phyloP scores from a whole-genome alignment of 495 filamentous ascomycete genomes.

The Aspergillus ostianus region DNA sequence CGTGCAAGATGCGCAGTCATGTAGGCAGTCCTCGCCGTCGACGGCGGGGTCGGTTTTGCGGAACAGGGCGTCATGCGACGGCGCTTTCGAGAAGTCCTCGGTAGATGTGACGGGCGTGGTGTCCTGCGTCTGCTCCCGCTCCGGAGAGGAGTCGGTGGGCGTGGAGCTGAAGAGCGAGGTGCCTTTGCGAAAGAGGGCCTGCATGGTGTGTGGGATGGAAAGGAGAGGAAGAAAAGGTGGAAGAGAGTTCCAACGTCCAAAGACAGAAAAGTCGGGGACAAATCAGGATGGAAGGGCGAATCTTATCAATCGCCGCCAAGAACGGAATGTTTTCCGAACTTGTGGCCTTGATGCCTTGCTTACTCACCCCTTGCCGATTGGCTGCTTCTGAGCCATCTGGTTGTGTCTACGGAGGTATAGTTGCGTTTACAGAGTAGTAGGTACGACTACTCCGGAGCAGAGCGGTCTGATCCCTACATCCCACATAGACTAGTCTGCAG shows the following conservation, averaged over 20 bases:
- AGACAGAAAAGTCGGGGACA: conserved; percentile 2
- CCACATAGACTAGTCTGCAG: too few relatives aligned
- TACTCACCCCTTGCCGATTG: background rate
- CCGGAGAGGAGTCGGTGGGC: conserved; percentile 23
- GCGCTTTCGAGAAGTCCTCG: conserved; percentile 40
- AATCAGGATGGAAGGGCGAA: conserved; percentile 3
- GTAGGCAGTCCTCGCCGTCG: conserved; percentile 88
- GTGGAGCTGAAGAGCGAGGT: conserved; percentile 37
- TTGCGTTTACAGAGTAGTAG: background rate
- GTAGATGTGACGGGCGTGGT: conserved; percentile 23
- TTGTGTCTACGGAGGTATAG: too few relatives aligned
- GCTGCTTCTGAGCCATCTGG: too few relatives aligned
- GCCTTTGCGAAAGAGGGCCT: conserved; percentile 37
- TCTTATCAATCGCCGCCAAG: conserved; percentile 24
- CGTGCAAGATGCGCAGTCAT: conserved; percentile 83
- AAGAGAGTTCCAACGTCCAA: too few relatives aligned
- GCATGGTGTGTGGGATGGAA: conserved; percentile 26
- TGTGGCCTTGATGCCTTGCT: background rate
- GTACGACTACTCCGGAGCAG: too few relatives aligned
- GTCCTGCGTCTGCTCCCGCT: conserved; percentile 15
- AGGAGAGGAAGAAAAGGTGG: background rate
- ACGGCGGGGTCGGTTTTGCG: conserved; percentile 58
- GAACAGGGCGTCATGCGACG: conserved; percentile 40
- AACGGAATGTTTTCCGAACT: conserved; percentile 12
- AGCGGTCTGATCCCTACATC: background rate